phyloP scores from a whole-genome alignment of 495 filamentous ascomycete species.

The Lepraria neglecta region DNA sequence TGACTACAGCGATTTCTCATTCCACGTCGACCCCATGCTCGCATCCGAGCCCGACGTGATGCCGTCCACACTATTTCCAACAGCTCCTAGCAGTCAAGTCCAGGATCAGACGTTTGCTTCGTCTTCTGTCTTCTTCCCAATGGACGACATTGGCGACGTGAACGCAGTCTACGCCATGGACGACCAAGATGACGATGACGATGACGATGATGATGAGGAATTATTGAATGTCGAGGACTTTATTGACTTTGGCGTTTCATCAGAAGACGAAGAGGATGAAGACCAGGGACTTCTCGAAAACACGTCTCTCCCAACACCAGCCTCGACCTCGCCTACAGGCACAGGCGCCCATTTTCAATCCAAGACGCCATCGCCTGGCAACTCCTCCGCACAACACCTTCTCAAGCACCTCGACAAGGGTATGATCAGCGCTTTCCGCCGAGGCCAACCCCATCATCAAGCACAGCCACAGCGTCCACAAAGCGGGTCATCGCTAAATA shows the following conservation, averaged over 20 bases:
- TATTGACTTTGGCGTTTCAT: constrained; percentile 58
- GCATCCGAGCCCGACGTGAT: constrained; percentile 66
- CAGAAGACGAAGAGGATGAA: constrained; percentile 50
- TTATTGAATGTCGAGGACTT: constrained; percentile 64
- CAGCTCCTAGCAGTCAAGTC: constrained; percentile 43
- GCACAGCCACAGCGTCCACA: constrained; percentile 54
- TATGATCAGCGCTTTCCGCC: constrained; percentile 71
- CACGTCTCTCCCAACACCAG: constrained; percentile 26
- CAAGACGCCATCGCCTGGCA: constrained; percentile 38
- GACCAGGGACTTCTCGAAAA: constrained; percentile 32
- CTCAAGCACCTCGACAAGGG: constrained; percentile 64
- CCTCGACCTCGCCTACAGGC: neutral
- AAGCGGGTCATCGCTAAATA: constrained; percentile 43
- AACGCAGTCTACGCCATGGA: constrained; percentile 40
- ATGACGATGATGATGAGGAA: constrained; percentile 59
- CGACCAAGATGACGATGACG: constrained; percentile 49
- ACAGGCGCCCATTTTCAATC: constrained; percentile 5
- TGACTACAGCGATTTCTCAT: constrained; percentile 43
- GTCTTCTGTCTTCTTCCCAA: constrained; percentile 71
- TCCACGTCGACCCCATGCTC: constrained; percentile 52
- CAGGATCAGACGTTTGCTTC: constrained; percentile 63
- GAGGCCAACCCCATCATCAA: constrained; percentile 64
- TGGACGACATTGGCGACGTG: constrained; percentile 52
- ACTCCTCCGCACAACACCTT: constrained; percentile 44
- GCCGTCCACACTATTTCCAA: constrained; percentile 54